Evolutionary conservation across 352 stramenopile species (phyloP), one percentile per base, ranked within the genome.

Genomic region (Phytophthora sp.): DNA sequence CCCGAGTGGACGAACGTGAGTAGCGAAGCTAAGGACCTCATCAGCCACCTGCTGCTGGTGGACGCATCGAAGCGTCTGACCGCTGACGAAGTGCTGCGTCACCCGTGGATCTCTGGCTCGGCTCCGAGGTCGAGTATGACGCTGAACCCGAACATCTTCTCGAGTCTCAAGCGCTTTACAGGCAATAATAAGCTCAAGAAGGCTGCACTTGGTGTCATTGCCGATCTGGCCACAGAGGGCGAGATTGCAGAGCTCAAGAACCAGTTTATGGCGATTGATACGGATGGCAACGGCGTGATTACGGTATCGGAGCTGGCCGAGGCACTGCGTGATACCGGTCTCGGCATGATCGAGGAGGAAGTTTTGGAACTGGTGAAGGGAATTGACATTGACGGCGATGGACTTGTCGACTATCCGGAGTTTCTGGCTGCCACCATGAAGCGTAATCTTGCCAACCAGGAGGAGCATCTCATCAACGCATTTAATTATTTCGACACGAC

Each of bases 381-480:
- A 60, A 94, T 97, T 41, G 91, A 97, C 63, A 94, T 97, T 68
- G 90, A 97, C 56, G 91, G 87, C 26, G 91, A 93, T 39, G 83
- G 89, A 16, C 76, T 91, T 24, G 82, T 94, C 12, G 91, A 97
- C 72, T 97, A 97, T 71, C 84, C 89, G 4, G 90, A 97, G 65
- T 97, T 97, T 60, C 65, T 97, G 39, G 91, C 91, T 23, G 91
- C 91, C 16, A 97, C 91, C 18, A 97, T 97, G 88, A 95, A 97
- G 76, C 82, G 82, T 2, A 94, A 94, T 70, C 53, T 91, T 38
- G 78, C 85, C 60, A 94, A 93, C 77, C 92, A 94, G 73, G 68
- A 94, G 59, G 83, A 95, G 66, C 91, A 96, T 63, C 74, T 96
- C 31, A 76, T 93, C 46, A 94, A 94, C 66, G 88, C 88, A 74